Evolutionary conservation across 1,284 basidiomycete genomes (phyloP).

Genomic region (Microbotryum lychnidis-dioicae): DNA sequence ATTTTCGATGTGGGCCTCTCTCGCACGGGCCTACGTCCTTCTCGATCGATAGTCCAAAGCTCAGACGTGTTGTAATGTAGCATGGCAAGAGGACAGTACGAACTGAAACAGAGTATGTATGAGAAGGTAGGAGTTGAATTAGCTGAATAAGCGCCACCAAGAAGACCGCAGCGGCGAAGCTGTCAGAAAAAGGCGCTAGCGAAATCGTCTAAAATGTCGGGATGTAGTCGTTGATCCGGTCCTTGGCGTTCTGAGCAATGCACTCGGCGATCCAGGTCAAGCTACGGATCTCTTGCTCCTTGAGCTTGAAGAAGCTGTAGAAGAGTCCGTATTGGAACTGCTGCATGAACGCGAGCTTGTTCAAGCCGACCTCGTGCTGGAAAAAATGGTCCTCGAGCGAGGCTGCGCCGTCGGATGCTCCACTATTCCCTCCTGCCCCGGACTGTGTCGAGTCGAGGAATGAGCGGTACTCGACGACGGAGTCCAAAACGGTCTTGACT

Average conservation of each 20-base stretch:
- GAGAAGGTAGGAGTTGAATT: too few relatives aligned
- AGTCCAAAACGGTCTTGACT: conserved; percentile 79
- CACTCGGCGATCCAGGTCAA: conserved; percentile 58
- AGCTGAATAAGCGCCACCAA: too few relatives aligned
- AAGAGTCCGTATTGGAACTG: conserved; percentile 45
- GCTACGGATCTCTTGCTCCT: conserved; percentile 98
- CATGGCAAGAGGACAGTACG: too few relatives aligned
- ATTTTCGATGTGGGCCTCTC: too few relatives aligned
- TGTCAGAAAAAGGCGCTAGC: too few relatives aligned
- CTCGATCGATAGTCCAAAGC: too few relatives aligned
- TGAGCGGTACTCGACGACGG: conserved; percentile 75
- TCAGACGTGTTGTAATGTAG: too few relatives aligned
- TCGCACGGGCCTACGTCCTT: too few relatives aligned
- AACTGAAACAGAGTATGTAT: too few relatives aligned
- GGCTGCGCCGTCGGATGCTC: conserved; percentile 34
- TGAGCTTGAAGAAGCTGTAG: conserved; percentile 89
- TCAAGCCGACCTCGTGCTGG: conserved; percentile 79
- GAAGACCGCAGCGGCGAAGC: too few relatives aligned
- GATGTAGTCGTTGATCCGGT: conserved; percentile 54
- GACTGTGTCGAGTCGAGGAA: conserved; percentile 56
- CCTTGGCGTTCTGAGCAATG: conserved; percentile 86
- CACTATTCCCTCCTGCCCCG: conserved; percentile 36
- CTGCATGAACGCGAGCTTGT: conserved; percentile 88
- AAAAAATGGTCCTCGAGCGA: conserved; percentile 91
- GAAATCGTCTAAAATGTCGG: too few relatives aligned